Conservation (phyloP, 2,329 filamentous ascomycete species). For the Nigrospora sphaerica region DNA sequence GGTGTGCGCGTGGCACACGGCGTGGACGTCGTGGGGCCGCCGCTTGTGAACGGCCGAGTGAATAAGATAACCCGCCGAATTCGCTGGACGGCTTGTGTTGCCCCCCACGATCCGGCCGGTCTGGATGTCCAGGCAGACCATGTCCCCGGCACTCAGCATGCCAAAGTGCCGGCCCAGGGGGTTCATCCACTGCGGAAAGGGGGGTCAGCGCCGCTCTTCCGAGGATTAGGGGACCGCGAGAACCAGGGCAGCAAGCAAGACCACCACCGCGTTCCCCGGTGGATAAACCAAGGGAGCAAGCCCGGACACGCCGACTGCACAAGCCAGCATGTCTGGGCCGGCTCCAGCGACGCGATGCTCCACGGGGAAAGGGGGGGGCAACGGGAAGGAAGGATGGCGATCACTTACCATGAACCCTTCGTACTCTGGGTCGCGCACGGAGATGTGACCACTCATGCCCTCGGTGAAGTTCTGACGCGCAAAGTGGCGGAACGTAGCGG, state of each 20-base stretch:
- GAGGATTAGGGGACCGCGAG: no score
- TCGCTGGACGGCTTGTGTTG: conserved; percentile 51
- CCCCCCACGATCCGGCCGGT: conserved; percentile 57
- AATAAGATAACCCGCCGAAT: conserved; percentile 64
- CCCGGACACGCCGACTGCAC: no score
- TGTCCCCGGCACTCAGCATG: conserved; percentile 55
- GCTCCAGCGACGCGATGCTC: no score
- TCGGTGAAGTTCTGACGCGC: conserved; percentile 59
- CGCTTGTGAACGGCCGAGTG: conserved; percentile 63
- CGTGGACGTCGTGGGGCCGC: conserved; percentile 51
- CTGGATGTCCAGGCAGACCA: conserved; percentile 55
- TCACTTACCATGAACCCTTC: conserved; percentile 36
- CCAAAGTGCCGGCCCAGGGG: conserved; percentile 59
- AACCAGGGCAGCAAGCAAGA: no score
- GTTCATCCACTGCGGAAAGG: conserved; percentile 52
- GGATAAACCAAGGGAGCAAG: no score
- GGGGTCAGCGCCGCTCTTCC: no score
- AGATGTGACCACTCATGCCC: conserved; percentile 50
- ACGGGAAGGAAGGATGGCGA: no score
- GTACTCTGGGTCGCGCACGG: conserved; percentile 58
- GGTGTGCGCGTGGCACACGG: conserved; percentile 65
- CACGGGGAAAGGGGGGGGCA: no score
- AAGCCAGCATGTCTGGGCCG: no score
- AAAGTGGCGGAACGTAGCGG: conserved; percentile 62
- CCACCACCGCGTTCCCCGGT: no score